Conservation (phyloP, 306 rosid species). For the Malus domestica region DNA sequence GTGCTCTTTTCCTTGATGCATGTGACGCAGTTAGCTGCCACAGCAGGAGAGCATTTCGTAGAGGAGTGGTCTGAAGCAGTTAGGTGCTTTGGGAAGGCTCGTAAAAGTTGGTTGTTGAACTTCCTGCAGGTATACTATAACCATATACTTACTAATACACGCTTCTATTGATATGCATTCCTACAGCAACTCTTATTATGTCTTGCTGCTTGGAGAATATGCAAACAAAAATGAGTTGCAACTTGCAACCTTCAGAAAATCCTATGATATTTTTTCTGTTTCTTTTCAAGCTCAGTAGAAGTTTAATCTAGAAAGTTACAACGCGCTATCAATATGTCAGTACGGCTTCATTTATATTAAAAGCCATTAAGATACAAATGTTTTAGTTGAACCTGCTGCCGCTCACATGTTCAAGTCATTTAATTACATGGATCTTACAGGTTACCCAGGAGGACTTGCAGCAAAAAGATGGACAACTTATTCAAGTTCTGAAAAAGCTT, state of each 20-base stretch:
- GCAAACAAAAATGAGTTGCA: neutral
- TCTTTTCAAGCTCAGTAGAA: neutral
- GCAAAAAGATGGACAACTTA: slow-evolving; percentile 24
- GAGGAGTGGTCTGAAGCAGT: slow-evolving; percentile 78
- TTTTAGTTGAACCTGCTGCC: neutral
- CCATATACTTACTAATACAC: neutral
- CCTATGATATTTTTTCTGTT: neutral
- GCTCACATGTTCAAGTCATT: neutral
- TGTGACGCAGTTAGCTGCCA: slow-evolving; percentile 19
- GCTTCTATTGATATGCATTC: neutral
- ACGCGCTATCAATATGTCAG: neutral
- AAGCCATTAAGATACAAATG: neutral
- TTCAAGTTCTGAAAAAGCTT: slow-evolving; percentile 53
- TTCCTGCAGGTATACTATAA: slow-evolving; percentile 52
- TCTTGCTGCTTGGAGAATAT: neutral
- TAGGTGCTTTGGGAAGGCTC: slow-evolving; percentile 79
- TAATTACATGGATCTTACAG: slow-evolving; percentile 26
- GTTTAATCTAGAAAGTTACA: neutral
- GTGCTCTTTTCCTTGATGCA: slow-evolving; percentile 75
- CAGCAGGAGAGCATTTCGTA: slow-evolving; percentile 10
- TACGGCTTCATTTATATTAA: neutral
- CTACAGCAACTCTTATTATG: neutral
- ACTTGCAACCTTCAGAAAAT: neutral
- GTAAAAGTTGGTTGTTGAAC: slow-evolving; percentile 54
- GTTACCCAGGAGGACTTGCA: slow-evolving; percentile 49